Evolutionary conservation across 176 grass and related monocot genomes (phyloP).

Genomic region (Triticum dicoccoides): DNA sequence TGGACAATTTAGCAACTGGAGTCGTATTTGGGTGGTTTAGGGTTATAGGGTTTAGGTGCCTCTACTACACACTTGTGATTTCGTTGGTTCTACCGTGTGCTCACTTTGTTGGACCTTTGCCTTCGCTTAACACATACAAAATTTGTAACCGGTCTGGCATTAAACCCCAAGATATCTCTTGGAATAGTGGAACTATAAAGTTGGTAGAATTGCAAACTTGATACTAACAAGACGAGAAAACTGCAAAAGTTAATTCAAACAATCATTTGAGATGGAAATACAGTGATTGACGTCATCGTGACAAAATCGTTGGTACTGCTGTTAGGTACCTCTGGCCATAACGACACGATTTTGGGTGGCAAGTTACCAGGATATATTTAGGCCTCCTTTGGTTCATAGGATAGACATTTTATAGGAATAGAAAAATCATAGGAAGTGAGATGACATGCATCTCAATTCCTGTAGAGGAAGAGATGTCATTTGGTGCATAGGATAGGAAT

Average conservation of each 20-base stretch:
- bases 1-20: background rate
- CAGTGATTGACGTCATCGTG: background rate
- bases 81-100: background rate
- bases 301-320: background rate
- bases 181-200: background rate
- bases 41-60: conserved; percentile 26
- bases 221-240: background rate
- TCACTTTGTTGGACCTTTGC: background rate
- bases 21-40: background rate
- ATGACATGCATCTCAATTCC: too few species aligned
- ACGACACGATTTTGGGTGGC: background rate
- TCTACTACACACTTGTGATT: background rate
- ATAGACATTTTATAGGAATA: too few species aligned
- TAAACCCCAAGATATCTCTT: background rate
- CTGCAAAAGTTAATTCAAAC: background rate
- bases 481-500: too few species aligned
- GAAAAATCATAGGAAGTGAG: too few species aligned
- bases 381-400: too few species aligned
- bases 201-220: background rate
- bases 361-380: background rate
- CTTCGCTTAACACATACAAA: background rate
- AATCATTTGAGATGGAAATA: background rate
- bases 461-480: too few species aligned
- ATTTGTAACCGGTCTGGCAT: background rate
- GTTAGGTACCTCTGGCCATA: background rate